Conservation (phyloP, 1,139 yeast species). For the Kodamaea anthophila region DNA sequence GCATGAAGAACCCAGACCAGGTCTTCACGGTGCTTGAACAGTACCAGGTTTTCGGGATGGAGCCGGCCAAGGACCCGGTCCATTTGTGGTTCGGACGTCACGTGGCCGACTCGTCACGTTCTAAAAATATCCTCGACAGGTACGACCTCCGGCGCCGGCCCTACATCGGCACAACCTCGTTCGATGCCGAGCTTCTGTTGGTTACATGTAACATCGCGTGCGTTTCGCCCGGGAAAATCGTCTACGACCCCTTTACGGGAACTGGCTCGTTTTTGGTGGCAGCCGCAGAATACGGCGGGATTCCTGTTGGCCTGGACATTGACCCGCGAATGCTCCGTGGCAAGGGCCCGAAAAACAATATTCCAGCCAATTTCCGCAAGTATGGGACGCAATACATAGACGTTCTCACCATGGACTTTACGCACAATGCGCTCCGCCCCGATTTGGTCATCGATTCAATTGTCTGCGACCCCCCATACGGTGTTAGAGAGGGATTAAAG, state of each 20-base stretch:
- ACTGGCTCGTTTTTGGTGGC: slow-evolving; percentile 93
- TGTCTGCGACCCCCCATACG: slow-evolving; percentile 96
- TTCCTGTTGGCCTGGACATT: slow-evolving; percentile 83
- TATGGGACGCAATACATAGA: slow-evolving; percentile 70
- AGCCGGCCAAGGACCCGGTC: slow-evolving; percentile 49
- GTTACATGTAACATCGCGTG: slow-evolving; percentile 85
- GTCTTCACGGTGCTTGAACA: slow-evolving; percentile 71
- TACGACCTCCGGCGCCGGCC: slow-evolving; percentile 79
- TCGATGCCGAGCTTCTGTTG: slow-evolving; percentile 82
- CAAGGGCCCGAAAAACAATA: slow-evolving; percentile 45
- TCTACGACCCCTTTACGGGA: slow-evolving; percentile 95
- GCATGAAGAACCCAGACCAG: slow-evolving; percentile 73
- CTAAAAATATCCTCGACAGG: slow-evolving; percentile 56
- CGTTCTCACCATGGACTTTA: slow-evolving; percentile 87
- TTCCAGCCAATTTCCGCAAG: slow-evolving; percentile 66
- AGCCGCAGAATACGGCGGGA: slow-evolving; percentile 79
- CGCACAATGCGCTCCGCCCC: slow-evolving; percentile 73
- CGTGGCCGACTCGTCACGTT: slow-evolving; percentile 60
- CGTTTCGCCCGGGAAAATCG: slow-evolving; percentile 55
- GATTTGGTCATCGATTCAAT: slow-evolving; percentile 68
- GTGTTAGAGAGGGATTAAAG: slow-evolving; percentile 91
- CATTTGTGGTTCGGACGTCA: slow-evolving; percentile 72
- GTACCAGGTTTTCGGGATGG: slow-evolving; percentile 47
- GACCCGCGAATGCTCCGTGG: slow-evolving; percentile 84
- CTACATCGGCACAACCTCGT: slow-evolving; percentile 93